These are phyloP conservation scores for Ogataea thermomethanolica DNA, from an alignment of 805 yeast genomes.

Conservation along the genomic window DNA sequence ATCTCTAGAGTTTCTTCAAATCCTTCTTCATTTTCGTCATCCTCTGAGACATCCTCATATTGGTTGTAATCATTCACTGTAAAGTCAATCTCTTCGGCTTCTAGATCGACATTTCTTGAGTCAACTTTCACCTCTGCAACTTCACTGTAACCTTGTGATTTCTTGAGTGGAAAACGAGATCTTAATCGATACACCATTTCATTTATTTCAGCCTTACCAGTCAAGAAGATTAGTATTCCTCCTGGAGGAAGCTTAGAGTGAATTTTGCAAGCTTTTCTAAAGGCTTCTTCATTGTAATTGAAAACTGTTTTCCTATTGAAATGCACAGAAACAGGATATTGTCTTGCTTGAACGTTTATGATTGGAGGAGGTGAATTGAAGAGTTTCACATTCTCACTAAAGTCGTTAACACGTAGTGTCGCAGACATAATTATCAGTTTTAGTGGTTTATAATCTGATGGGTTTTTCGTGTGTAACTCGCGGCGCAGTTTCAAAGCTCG, in stretches of 20 bases:
- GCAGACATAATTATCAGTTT: slow-evolving; percentile 96
- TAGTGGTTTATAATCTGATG: slow-evolving; percentile 52
- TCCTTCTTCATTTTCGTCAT: slow-evolving; percentile 49
- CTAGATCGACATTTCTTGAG: slow-evolving; percentile 63
- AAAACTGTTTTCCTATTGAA: slow-evolving; percentile 76
- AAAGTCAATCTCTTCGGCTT: slow-evolving; percentile 86
- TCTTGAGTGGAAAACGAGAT: slow-evolving; percentile 59
- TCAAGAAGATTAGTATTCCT: slow-evolving; percentile 84
- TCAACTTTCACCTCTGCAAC: slow-evolving; percentile 45
- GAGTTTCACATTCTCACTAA: slow-evolving; percentile 72
- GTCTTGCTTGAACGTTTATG: slow-evolving; percentile 86
- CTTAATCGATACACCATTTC: slow-evolving; percentile 68
- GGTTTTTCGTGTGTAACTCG: slow-evolving; percentile 46
- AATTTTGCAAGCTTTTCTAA: slow-evolving; percentile 78
- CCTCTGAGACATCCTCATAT: slow-evolving; percentile 46
- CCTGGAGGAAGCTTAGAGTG: slow-evolving; percentile 89
- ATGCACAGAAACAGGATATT: slow-evolving; percentile 88
- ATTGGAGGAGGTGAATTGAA: slow-evolving; percentile 81
- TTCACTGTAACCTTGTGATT: slow-evolving; percentile 27
- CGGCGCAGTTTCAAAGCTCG: slow-evolving; percentile 75
- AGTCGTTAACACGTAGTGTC: slow-evolving; percentile 88
- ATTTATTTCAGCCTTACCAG: slow-evolving; percentile 92
- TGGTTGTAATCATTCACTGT: slow-evolving; percentile 39
- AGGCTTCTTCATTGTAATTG: slow-evolving; percentile 84
- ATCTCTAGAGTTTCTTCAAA: slow-evolving; percentile 70